Evolutionary conservation across 306 rosid species (phyloP).

Genomic region (Potentilla sterilis): DNA sequence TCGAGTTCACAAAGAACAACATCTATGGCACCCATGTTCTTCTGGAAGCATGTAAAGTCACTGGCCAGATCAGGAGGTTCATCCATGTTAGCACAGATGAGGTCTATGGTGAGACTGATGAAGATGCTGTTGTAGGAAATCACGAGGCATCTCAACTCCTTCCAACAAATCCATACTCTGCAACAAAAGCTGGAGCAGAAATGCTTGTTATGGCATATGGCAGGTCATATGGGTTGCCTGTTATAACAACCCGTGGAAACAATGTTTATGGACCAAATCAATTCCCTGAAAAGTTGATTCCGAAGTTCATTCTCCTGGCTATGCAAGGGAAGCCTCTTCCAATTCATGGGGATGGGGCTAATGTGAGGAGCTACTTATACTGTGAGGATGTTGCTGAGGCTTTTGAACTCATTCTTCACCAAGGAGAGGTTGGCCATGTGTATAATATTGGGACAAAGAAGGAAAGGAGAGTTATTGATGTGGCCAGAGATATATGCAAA

Average conservation of each 20-base stretch:
- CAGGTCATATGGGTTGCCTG: slow-evolving; percentile 81
- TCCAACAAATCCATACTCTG: slow-evolving; percentile 91
- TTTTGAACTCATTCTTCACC: slow-evolving; percentile 84
- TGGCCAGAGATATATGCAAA: slow-evolving; percentile 74
- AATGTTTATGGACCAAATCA: slow-evolving; percentile 92
- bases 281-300: slow-evolving; percentile 85
- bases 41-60: slow-evolving; percentile 87
- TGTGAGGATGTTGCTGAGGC: slow-evolving; percentile 98
- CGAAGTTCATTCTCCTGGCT: slow-evolving; percentile 86
- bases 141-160: slow-evolving; percentile 94
- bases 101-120: slow-evolving; percentile 93
- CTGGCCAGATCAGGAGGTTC: slow-evolving; percentile 87
- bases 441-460: slow-evolving; percentile 83
- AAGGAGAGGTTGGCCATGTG: slow-evolving; percentile 95
- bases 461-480: slow-evolving; percentile 91
- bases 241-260: slow-evolving; percentile 89
- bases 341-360: slow-evolving; percentile 89
- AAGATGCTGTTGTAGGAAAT: slow-evolving; percentile 88
- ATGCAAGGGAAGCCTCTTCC: slow-evolving; percentile 89
- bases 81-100: slow-evolving; percentile 96
- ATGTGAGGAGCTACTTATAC: slow-evolving; percentile 84
- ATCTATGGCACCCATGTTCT: slow-evolving; percentile 91
- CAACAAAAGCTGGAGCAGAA: slow-evolving; percentile 93
- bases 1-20: slow-evolving; percentile 94
- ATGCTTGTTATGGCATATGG: slow-evolving; percentile 99